Conservation (phyloP, 1,284 basidiomycete genomes). For the Paramarasmius palmivorus region DNA sequence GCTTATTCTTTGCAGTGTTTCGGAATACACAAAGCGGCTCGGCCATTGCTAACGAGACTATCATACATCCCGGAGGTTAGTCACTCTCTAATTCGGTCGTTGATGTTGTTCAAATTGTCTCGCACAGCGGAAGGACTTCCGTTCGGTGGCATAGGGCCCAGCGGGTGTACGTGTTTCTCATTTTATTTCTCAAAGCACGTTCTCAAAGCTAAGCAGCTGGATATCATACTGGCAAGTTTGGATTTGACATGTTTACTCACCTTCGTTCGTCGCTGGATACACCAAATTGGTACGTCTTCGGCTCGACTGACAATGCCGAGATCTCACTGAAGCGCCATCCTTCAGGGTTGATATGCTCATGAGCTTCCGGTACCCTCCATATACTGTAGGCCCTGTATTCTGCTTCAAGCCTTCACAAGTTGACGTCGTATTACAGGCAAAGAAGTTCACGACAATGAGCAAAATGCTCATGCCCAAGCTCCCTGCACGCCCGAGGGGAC, state of each 20-base stretch:
- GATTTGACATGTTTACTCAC: slow-evolving; percentile 74
- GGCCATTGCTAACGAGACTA: slow-evolving; percentile 62
- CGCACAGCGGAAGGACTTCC: slow-evolving; percentile 60
- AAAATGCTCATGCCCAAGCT: neutral
- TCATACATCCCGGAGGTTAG: slow-evolving; percentile 57
- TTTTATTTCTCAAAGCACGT: neutral
- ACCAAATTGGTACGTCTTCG: slow-evolving; percentile 42
- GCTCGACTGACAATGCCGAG: too few relatives aligned
- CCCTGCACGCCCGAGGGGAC: neutral
- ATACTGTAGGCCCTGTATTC: slow-evolving; percentile 43
- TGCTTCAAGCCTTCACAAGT: neutral
- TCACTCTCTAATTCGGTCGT: neutral
- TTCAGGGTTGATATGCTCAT: slow-evolving; percentile 50
- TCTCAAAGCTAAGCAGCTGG: slow-evolving; percentile 45
- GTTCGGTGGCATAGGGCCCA: slow-evolving; percentile 73
- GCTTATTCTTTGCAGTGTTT: slow-evolving; percentile 45
- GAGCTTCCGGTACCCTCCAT: slow-evolving; percentile 64
- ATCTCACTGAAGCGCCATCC: too few relatives aligned
- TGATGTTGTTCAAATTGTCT: neutral
- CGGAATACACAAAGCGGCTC: slow-evolving; percentile 69
- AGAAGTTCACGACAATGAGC: neutral
- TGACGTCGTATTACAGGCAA: neutral
- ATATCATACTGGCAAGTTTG: slow-evolving; percentile 60
- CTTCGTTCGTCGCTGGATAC: slow-evolving; percentile 61
- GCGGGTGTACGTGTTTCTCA: slow-evolving; percentile 57